These are phyloP conservation scores for Populus euphratica DNA, from an alignment of 345 rosid genomes.

Conservation along the genomic window DNA sequence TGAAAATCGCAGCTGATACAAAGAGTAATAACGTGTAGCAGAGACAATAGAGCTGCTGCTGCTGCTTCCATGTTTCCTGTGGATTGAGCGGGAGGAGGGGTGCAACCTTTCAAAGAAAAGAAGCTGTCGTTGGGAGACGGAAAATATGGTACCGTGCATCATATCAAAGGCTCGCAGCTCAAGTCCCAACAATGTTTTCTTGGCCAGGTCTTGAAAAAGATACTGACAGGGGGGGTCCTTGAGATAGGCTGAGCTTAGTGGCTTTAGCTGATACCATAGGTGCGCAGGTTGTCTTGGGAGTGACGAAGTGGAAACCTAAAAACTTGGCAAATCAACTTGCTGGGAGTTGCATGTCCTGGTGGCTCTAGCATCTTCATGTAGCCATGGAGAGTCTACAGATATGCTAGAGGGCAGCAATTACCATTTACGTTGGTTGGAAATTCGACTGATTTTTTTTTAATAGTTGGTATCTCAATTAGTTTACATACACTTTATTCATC, in stretches of 20 bases:
- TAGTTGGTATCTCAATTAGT: too few relatives aligned
- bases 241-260: background rate
- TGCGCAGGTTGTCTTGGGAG: conserved; percentile 7
- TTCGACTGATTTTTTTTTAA: too few relatives aligned
- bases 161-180: conserved; percentile 7
- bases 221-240: background rate
- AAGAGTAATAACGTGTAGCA: too few relatives aligned
- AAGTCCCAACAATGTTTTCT: conserved; percentile 24
- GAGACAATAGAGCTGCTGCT: background rate
- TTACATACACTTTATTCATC: too few relatives aligned
- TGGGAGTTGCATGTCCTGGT: too few relatives aligned
- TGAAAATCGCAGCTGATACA: too few relatives aligned
- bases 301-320: background rate
- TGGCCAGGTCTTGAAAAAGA: background rate
- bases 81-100: background rate
- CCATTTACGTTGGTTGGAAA: background rate
- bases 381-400: background rate
- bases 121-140: background rate
- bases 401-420: background rate
- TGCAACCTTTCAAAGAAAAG: background rate
- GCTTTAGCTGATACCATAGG: background rate
- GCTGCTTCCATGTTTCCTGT: background rate
- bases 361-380: too few relatives aligned
- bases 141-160: background rate
- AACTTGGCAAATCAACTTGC: background rate